These are phyloP conservation scores for Digitaria exilis DNA, from an alignment of 202 grass and related monocot species.

Conservation along the genomic window DNA sequence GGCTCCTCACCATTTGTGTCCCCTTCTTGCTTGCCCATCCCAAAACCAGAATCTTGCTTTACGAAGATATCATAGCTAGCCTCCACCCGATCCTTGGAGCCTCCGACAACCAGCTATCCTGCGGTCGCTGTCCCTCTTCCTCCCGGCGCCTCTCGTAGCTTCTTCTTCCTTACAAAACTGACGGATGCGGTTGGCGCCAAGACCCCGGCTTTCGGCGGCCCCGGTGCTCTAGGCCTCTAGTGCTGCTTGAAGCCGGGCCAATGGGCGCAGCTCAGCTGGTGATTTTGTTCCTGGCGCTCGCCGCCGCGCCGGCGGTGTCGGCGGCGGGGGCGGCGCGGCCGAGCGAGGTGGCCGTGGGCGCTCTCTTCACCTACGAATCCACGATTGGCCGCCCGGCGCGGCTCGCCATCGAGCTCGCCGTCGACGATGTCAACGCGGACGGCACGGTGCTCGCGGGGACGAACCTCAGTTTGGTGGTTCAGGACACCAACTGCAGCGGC, in stretches of 20 bases:
- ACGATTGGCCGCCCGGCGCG: conserved; percentile 72
- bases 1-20: not conserved
- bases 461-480: conserved; percentile 51
- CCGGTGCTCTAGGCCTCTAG: conserved; percentile 30
- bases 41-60: not conserved
- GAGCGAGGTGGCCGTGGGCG: conserved; percentile 52
- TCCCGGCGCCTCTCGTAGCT: too few relatives aligned
- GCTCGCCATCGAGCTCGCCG: conserved; percentile 67
- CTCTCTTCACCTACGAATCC: conserved; percentile 83
- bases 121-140: too few relatives aligned
- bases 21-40: not conserved
- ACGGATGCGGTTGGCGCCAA: too few relatives aligned
- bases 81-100: not conserved
- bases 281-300: conserved; percentile 34
- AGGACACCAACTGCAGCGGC: conserved; percentile 88
- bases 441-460: conserved; percentile 60
- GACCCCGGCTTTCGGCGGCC: not conserved
- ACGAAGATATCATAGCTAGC: not conserved
- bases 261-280: conserved; percentile 30
- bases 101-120: too few relatives aligned
- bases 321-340: conserved; percentile 33
- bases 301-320: conserved; percentile 1
- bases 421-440: conserved; percentile 82
- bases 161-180: too few relatives aligned
- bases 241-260: not conserved